These are phyloP conservation scores for Petunia secreta DNA, from an alignment of 257 asterid genomes.

Conservation along the genomic window DNA sequence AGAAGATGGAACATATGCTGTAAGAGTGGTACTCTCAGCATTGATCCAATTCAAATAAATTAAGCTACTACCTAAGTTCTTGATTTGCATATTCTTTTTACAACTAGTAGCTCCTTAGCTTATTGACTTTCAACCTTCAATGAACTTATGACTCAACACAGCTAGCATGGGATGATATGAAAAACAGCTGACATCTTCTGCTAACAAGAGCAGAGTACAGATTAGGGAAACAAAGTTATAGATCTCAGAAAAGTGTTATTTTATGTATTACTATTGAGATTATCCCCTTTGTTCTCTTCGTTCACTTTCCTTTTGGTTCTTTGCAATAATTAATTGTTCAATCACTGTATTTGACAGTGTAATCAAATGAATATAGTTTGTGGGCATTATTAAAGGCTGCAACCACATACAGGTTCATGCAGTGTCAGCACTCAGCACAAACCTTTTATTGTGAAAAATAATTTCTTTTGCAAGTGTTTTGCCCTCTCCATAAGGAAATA, in stretches of 20 bases:
- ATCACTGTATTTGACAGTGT: conserved; percentile 3
- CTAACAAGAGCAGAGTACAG: neutral
- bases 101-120: conserved; percentile 17
- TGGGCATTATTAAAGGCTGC: conserved; percentile 13
- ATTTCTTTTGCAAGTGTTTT: neutral
- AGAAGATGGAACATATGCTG: conserved; percentile 9
- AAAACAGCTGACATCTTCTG: neutral
- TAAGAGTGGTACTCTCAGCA: neutral
- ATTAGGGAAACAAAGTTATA: neutral
- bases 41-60: conserved; percentile 6
- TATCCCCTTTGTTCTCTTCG: neutral
- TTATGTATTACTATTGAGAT: conserved; percentile 9
- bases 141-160: neutral
- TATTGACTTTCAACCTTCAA: neutral
- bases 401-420: neutral
- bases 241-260: conserved; percentile 11
- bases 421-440: neutral
- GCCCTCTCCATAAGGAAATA: conserved; percentile 1
- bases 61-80: neutral
- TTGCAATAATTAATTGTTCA: neutral
- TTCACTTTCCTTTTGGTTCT: neutral
- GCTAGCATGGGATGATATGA: neutral
- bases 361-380: neutral
- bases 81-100: neutral
- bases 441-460: neutral